Base-by-base conservation (phyloP, 306 rosid genomes). In the Castanea sativa region DNA sequence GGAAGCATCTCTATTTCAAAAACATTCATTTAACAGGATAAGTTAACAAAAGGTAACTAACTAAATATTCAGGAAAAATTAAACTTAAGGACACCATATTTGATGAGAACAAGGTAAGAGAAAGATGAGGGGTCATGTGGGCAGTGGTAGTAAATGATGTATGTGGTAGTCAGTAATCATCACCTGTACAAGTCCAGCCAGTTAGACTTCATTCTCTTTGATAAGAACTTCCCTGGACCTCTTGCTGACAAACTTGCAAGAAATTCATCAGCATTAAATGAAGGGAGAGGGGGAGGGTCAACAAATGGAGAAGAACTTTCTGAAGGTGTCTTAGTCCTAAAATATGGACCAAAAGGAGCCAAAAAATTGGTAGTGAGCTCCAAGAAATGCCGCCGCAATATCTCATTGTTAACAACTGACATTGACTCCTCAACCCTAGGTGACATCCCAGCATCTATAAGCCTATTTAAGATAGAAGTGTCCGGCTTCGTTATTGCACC, bases 301-400 rank as follows among this genome's bases (percentile, higher is more conserved):
- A 82, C 77, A 76, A 78, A 94, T 2, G 98, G 98, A 87, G 97
- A 88, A 80, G 89, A 88, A 63, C 94, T 96, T 89, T 88, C 97
- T 16, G 83, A 80, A 15, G 94, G 98, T 51, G 89, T 85, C 76
- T 89, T 86, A 74, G 88, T 85, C 86, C 90, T 84, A 78, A 94
- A 94, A 83, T 89, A 94, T 55, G 97, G 97, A 71, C 97, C 91
- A 86, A 94, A 94, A 74, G 98, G 97, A 0, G 98, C 98, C 96
- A 92, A 85, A 82, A 94, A 91, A 68, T 92, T 94, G 75, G 93
- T 94, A 27, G 96, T 92, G 69, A 94, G 94, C 84, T 94, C 98
- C 85, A 90, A 81, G 87, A 94, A 94, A 83, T 90, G 97, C 58
- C 97, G 82, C 49, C 96, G 85, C 85, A 94, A 78, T 76, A 94